Percentiles rank a stretch among this genome's conserved stretches.
Evolutionary conservation across 192 early-diverging fungal species (phyloP).

Genomic region (Umbelopsis vinacea): DNA sequence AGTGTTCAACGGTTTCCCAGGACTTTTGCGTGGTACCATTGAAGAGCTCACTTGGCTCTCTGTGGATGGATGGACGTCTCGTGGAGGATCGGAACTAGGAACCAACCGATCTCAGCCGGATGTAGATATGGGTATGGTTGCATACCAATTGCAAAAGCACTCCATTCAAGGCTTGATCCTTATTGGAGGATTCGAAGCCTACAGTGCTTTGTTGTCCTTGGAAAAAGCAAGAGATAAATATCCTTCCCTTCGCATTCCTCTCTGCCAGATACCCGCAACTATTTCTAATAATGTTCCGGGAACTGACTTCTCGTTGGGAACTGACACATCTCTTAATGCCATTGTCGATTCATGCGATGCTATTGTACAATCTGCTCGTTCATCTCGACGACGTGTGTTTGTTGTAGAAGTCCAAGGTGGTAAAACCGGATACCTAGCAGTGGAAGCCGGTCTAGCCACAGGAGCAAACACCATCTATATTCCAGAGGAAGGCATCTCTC

Average conservation of each 20-base stretch:
- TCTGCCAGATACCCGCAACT: conserved; percentile 90
- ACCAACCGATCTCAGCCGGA: conserved; percentile 91
- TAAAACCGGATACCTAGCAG: conserved; percentile 90
- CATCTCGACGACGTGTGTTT: conserved; percentile 90
- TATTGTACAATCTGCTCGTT: conserved; percentile 90
- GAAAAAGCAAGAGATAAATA: conserved; percentile 73
- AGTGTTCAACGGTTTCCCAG: conserved; percentile 91
- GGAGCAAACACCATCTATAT: conserved; percentile 93
- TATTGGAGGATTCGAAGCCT: conserved; percentile 96
- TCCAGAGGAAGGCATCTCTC: conserved; percentile 87
- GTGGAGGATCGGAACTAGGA: conserved; percentile 91
- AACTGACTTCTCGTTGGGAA: conserved; percentile 91
- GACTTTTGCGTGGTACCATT: conserved; percentile 83
- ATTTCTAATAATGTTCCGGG: conserved; percentile 98
- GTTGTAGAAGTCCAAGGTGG: conserved; percentile 97
- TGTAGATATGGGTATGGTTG: conserved; percentile 83
- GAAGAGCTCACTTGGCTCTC: conserved; percentile 78
- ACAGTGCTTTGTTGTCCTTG: conserved; percentile 74
- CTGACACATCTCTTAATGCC: conserved; percentile 92
- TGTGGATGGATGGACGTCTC: conserved; percentile 88
- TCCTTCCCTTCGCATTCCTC: conserved; percentile 94
- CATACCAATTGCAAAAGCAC: conserved; percentile 92
- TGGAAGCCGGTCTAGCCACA: conserved; percentile 76
- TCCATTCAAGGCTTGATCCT: conserved; percentile 87
- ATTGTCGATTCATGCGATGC: conserved; percentile 90